Conservation (phyloP, 2,329 filamentous ascomycete genomes). For the Elsinoe perseae region DNA sequence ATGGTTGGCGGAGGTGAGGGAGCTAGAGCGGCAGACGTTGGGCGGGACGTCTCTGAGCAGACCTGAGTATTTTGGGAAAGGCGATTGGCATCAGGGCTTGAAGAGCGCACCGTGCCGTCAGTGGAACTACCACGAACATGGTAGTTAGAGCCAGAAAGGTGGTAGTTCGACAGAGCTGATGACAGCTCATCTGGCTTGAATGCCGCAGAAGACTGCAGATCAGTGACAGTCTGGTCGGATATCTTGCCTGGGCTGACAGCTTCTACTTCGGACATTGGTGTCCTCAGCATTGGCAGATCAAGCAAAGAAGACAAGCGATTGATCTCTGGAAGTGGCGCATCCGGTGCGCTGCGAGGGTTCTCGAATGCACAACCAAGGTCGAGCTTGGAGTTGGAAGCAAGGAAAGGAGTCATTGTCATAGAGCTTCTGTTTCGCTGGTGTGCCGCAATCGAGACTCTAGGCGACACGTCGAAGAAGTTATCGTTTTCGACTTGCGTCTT, state of each 20-base stretch:
- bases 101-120: neutral
- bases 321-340: constrained; percentile 10
- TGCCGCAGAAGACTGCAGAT: neutral
- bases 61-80: neutral
- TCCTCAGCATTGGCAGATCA: constrained; percentile 11
- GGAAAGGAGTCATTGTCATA: constrained; percentile 10
- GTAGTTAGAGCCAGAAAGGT: neutral
- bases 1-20: constrained; percentile 17
- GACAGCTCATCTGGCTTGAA: neutral
- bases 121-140: neutral
- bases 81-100: neutral
- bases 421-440: constrained; percentile 9
- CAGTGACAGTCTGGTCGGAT: constrained; percentile 1
- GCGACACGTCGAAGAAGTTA: constrained; percentile 11
- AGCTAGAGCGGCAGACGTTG: constrained; percentile 10
- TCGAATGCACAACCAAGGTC: constrained; percentile 4
- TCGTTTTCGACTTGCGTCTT: constrained; percentile 2
- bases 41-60: neutral
- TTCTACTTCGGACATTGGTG: neutral
- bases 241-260: constrained; percentile 1
- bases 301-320: constrained; percentile 12
- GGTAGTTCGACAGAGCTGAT: neutral
- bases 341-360: constrained; percentile 13
- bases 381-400: neutral
- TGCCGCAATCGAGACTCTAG: constrained; percentile 3